Base-by-base conservation (phyloP, 1,139 yeast genomes). In the Magnusiomyces ingens region DNA sequence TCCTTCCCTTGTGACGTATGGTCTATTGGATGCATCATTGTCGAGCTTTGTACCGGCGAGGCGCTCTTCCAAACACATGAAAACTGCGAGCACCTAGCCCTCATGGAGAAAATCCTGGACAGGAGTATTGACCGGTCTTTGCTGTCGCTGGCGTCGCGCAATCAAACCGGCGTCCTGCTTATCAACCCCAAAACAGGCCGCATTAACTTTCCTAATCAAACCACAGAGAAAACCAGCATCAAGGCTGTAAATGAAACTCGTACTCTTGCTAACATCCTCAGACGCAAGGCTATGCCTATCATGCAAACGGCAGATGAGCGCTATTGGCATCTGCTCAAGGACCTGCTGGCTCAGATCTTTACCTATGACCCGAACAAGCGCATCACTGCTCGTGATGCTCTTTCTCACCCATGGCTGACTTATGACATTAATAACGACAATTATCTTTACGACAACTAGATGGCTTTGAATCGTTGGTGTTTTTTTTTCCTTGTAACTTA, bases 21-120 rank as follows among this genome's bases (percentile, higher is more conserved):
- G 99, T 88, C 96, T 1, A 78, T 93, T 54, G 99, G 97, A 0
- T 91, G 99, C 68, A 90, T 94, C 15, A 72, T 94, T 46, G 91
- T 90, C 12, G 99, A 94, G 70, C 72, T 94, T 52, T 84, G 88
- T 51, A 88, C 95, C 35, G 99, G 99, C n/a, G 96, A 89, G 63
- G 96, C 97, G 0, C 71, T 94, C 36, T 94, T 93, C 69, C 91
- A 88, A 60, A 94, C 98, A 0, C 97, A 93, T 68, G 97, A 93
- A 65, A 91, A 93, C 67, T 73, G 84, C 55, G 98, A 93, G 68
- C 99, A 94, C 71, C 75, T 94, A 67, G 96, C 96, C 15, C 83
- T 94, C 85, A 93, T 94, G 86, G 94, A 93, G 68, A 82, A 81
- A 60, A 80, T 91, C 17, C 73, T 83, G 45, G 75, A 71, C 49